Conservation (phyloP, 495 filamentous ascomycete genomes). For the Elasticomyces elasticus region DNA sequence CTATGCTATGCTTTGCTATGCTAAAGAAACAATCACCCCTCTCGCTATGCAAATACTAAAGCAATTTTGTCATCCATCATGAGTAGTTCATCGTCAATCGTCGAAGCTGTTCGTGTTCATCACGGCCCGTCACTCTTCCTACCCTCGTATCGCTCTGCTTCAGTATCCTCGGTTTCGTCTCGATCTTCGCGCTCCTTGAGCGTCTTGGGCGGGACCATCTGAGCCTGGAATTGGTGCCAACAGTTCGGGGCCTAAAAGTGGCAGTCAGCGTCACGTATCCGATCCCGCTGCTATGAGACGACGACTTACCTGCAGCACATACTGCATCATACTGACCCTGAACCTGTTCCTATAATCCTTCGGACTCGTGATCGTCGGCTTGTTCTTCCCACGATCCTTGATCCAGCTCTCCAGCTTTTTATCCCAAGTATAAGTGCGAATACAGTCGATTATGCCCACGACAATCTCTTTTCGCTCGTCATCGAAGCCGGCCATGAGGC, state of each 20-base stretch:
- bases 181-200: constrained; percentile 9
- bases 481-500: constrained; percentile 94
- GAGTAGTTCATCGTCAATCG: background rate
- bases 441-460: constrained; percentile 97
- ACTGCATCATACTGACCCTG: constrained; percentile 91
- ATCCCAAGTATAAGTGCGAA: constrained; percentile 98
- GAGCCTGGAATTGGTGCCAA: constrained; percentile 60
- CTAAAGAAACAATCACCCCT: background rate
- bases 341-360: constrained; percentile 97
- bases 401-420: constrained; percentile 99
- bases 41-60: background rate
- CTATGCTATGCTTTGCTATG: background rate
- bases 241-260: constrained; percentile 51
- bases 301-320: constrained; percentile 45
- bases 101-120: background rate
- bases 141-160: constrained; percentile 3
- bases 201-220: constrained; percentile 18
- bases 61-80: background rate
- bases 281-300: background rate
- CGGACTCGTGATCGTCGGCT: constrained; percentile 91
- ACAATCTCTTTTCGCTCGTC: constrained; percentile 80
- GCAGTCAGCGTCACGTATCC: background rate
- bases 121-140: background rate
- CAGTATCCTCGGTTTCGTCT: constrained; percentile 9
- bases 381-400: constrained; percentile 86